Evolutionary conservation across 306 rosid species (phyloP), one percentile per base, ranked within the genome.

Genomic region (Clitoria ternatea): DNA sequence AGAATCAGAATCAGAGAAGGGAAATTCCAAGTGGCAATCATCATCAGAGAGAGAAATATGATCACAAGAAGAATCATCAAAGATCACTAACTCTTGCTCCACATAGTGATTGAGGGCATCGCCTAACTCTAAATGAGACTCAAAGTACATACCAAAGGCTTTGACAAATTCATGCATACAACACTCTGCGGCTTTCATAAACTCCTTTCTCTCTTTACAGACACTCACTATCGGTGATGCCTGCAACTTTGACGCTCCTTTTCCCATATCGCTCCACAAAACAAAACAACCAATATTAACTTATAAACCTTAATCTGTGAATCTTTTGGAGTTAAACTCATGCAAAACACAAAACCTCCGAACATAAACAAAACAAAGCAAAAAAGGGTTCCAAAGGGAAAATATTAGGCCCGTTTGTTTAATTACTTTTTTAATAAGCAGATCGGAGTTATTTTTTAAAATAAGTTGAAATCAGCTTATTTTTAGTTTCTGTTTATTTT

Each of bases 31-130:
- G 26, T 36, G 27, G 39, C 49, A 54, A 22, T 44, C 49, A 13
- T 64, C 66, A 22, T 62, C 78, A 26, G 71, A 50, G 2, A 33
- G 20, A 42, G 72, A 62, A 23, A 24, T 22, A 44, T 47, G 59
- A 12, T 26, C 44, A 72, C 30, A n/a, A n/a, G n/a, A 33, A 55
- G 13, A 33, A 55, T 53, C 40, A 19, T 23, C 69, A 61, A 47
- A 8, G 14, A 75, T 14, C 10, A 75, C 5, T 1, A 69, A 70
- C 36, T 75, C 84, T 44, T 69, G 18, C 5, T 75, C 80, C 15
- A 80, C 80, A 29, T 75, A 80, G 3, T 39, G 40, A 27, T 69
- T 26, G 24, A 80, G 84, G 27, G 66, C 72, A 75, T 80, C 55
- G 29, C 60, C 77, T 44, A 75, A 8, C 61, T 69, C 73, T 40